Percentiles rank a stretch among this genome's conserved stretches.
Conservation (phyloP, 345 rosid genomes). For the Salix exigua region DNA sequence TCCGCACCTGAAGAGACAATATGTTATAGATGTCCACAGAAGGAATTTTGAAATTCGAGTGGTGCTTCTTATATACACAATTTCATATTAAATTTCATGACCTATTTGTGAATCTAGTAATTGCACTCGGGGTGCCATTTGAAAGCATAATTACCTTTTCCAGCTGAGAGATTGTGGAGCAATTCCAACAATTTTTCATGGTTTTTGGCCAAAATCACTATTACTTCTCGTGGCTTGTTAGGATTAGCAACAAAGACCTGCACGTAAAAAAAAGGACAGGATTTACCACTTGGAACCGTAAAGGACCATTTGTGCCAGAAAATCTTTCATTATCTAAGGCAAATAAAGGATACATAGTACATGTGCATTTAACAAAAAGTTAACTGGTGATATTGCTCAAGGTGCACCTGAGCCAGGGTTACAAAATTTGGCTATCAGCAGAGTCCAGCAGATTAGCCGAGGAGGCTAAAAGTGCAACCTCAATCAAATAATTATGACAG, state of each 20-base stretch:
- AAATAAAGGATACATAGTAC: not conserved
- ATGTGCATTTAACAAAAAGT: not conserved
- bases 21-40: not conserved
- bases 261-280: not conserved
- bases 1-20: constrained; percentile 49
- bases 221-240: constrained; percentile 82
- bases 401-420: not conserved
- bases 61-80: not conserved
- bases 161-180: constrained; percentile 61
- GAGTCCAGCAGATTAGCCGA: not conserved
- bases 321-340: not conserved
- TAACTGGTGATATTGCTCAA: not conserved
- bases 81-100: not conserved
- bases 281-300: not conserved
- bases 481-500: not conserved
- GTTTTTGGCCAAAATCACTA: constrained; percentile 79
- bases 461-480: not conserved
- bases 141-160: constrained; percentile 56
- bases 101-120: not conserved
- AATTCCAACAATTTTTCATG: constrained; percentile 66
- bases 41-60: not conserved
- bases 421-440: not conserved
- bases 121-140: not conserved
- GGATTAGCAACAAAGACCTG: constrained; percentile 98
- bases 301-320: not conserved